Evolutionary conservation across 441 rosid genomes (phyloP).

Genomic region (Adansonia grandidieri): DNA sequence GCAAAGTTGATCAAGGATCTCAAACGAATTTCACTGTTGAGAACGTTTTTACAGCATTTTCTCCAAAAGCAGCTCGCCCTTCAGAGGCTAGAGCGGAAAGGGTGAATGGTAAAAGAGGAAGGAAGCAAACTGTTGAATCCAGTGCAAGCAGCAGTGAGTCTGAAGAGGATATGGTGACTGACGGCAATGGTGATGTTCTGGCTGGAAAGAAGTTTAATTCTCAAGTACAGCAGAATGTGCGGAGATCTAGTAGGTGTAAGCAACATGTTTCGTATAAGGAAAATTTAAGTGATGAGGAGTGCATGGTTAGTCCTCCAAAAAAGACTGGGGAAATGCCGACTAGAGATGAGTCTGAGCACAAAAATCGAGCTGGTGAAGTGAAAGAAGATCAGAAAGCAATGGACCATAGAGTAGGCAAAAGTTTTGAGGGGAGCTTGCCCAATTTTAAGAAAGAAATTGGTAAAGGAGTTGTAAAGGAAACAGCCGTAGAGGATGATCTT

Average conservation of each 20-base stretch:
- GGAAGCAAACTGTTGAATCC: constrained; percentile 53
- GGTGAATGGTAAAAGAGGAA: constrained; percentile 50
- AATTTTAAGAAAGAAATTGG: constrained; percentile 34
- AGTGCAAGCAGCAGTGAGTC: constrained; percentile 70
- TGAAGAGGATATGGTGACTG: constrained; percentile 41
- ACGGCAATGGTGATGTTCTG: constrained; percentile 44
- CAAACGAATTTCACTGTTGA: constrained; percentile 39
- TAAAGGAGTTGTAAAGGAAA: constrained; percentile 37
- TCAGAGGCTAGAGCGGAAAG: constrained; percentile 42
- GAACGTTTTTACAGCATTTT: constrained; percentile 37
- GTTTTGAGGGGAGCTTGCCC: constrained; percentile 31
- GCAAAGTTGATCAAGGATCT: constrained; percentile 45
- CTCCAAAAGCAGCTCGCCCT: constrained; percentile 37
- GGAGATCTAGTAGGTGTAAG: constrained; percentile 82
- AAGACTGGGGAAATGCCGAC: constrained; percentile 35
- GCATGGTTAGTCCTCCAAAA: constrained; percentile 37
- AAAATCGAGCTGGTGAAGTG: constrained; percentile 38
- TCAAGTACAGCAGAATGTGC: constrained; percentile 41
- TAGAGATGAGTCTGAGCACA: constrained; percentile 37
- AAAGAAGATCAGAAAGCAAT: constrained; percentile 37
- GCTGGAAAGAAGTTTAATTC: constrained; percentile 36
- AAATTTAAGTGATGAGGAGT: constrained; percentile 75
- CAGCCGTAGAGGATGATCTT: constrained; percentile 30
- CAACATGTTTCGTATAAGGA: constrained; percentile 78
- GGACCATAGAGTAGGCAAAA: constrained; percentile 29